A percentile compares a stretch with the other conserved stretches of the same genome.
Conservation (phyloP, 768 basidiomycete species). For the Gymnopilus junonius region DNA sequence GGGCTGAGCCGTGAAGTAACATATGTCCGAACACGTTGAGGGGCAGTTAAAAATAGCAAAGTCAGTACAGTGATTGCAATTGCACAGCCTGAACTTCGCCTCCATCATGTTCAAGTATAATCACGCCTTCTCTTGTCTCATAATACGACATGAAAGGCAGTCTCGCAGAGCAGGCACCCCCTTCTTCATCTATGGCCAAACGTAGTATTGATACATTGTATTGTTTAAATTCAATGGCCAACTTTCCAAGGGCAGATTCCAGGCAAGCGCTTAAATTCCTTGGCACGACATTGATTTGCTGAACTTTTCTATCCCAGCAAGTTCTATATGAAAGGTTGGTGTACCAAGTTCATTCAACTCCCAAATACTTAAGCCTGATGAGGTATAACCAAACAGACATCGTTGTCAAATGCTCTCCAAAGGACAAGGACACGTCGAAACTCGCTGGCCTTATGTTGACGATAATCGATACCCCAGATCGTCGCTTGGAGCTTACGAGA, state of each 20-base stretch:
- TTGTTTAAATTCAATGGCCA: background rate
- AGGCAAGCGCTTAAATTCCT: background rate
- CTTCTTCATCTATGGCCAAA: too few species aligned
- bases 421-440: background rate
- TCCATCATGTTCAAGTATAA: background rate
- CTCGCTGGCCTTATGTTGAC: background rate
- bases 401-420: background rate
- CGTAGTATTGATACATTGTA: too few species aligned
- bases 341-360: background rate
- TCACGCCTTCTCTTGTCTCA: too few species aligned
- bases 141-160: background rate
- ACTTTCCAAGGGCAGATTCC: background rate
- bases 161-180: too few species aligned
- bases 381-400: background rate
- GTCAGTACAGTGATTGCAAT: background rate
- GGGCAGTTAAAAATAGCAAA: constrained; percentile 61
- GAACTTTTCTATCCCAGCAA: background rate
- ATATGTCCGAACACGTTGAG: too few species aligned
- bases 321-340: background rate
- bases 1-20: too few species aligned
- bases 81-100: background rate
- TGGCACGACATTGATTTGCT: background rate
- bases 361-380: background rate
- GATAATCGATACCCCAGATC: background rate
- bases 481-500: background rate